Conservation (phyloP, 1,139 yeast species). For the Candida buenavistaensis region DNA sequence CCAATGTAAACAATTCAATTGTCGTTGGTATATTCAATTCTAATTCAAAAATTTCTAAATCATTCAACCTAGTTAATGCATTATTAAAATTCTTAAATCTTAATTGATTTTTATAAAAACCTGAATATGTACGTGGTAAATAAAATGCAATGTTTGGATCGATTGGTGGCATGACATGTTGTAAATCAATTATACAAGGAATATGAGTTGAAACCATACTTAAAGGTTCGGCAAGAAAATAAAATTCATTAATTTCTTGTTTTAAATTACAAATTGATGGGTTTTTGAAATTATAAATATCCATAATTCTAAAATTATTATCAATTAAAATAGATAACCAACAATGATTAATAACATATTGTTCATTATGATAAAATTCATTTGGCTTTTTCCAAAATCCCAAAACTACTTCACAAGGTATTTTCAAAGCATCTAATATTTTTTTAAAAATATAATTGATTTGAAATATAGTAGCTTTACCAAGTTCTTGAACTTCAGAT, state of each 20-base stretch:
- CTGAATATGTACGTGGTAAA: conserved; percentile 82
- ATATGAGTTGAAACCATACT: conserved; percentile 80
- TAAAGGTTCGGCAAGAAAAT: conserved; percentile 76
- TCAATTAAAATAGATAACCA: conserved; percentile 83
- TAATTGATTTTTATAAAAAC: conserved; percentile 62
- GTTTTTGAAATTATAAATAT: conserved; percentile 42
- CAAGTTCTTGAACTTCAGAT: conserved; percentile 34
- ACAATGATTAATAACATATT: conserved; percentile 71
- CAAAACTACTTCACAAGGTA: conserved; percentile 72
- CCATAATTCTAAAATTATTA: conserved; percentile 78
- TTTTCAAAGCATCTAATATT: conserved; percentile 67
- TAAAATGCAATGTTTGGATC: conserved; percentile 77
- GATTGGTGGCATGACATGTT: conserved; percentile 82
- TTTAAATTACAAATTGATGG: conserved; percentile 39
- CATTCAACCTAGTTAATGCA: conserved; percentile 70
- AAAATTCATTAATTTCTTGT: conserved; percentile 49
- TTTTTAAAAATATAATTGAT: conserved; percentile 74
- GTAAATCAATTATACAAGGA: conserved; percentile 75
- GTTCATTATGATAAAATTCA: conserved; percentile 51
- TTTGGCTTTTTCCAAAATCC: conserved; percentile 86
- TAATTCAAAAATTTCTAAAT: conserved; percentile 76
- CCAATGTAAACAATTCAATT: conserved; percentile 58
- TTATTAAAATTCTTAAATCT: conserved; percentile 70
- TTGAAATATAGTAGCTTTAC: conserved; percentile 64
- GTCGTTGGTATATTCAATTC: conserved; percentile 70